Conservation (phyloP, 169 alveolate species). For the Eimeria acervulina region DNA sequence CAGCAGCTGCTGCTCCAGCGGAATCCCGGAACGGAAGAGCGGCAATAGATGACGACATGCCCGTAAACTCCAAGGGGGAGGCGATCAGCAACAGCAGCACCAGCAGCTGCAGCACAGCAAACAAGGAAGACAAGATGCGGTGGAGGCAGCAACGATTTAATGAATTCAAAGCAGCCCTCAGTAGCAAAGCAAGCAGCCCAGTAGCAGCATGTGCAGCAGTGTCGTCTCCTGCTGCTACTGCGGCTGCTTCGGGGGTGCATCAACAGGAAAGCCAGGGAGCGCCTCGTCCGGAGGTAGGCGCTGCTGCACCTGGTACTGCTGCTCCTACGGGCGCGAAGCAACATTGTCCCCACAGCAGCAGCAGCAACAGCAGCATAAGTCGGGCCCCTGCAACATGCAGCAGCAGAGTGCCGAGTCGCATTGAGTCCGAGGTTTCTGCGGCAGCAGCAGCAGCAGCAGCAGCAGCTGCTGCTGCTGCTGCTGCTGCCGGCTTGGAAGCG, state of each 20-base stretch:
- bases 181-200: neutral
- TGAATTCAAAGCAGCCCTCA: conserved; percentile 4
- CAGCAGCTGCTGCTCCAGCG: neutral
- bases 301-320: neutral
- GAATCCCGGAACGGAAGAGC: neutral
- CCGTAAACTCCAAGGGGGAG: neutral
- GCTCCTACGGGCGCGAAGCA: neutral
- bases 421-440: neutral
- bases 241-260: neutral
- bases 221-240: neutral
- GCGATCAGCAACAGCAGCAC: conserved; percentile 7
- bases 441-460: neutral
- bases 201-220: neutral
- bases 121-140: neutral
- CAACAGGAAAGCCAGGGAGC: neutral
- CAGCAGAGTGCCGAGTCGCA: neutral
- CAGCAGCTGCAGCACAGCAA: neutral
- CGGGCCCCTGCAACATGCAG: neutral
- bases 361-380: neutral
- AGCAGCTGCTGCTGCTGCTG: neutral
- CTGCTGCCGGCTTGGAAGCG: neutral
- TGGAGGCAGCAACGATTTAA: neutral
- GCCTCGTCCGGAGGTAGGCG: neutral
- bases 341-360: neutral
- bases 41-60: neutral